phyloP scores from a whole-genome alignment of 2,329 filamentous ascomycete species.

The Rutstroemia sp. region DNA sequence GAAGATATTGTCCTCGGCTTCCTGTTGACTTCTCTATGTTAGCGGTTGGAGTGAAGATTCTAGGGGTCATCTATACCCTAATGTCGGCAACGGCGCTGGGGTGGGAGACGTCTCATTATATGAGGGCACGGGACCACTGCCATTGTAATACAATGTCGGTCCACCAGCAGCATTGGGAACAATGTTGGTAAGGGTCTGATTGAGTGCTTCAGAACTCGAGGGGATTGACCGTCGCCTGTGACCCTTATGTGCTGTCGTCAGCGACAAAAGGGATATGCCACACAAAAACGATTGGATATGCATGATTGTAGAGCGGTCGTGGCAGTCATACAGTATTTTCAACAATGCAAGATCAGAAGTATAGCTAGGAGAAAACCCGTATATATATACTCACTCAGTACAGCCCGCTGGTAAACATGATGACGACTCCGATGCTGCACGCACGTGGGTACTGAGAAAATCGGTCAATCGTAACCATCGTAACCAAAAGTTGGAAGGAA shows the following conservation, averaged over 20 bases:
- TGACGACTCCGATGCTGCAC: not conserved
- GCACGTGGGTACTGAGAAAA: not conserved
- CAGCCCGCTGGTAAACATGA: not conserved
- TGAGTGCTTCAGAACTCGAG: conserved; percentile 7
- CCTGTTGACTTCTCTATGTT: not conserved
- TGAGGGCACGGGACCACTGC: conserved; percentile 1
- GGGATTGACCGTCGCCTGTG: conserved; percentile 5
- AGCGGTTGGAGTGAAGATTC: not conserved
- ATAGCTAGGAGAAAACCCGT: not conserved
- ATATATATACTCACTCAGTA: not conserved
- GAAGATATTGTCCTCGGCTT: conserved; percentile 9
- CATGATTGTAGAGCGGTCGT: not conserved
- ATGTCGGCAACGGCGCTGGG: not conserved
- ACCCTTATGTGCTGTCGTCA: conserved; percentile 5
- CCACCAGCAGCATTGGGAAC: conserved; percentile 8
- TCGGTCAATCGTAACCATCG: not conserved
- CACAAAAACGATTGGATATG: not conserved
- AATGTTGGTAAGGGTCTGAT: conserved; percentile 5
- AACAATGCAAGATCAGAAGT: not conserved
- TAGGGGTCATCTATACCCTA: not conserved
- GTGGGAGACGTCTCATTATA: conserved; percentile 4
- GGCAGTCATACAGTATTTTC: not conserved
- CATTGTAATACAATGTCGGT: conserved; percentile 5
- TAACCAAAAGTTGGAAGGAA: not conserved
- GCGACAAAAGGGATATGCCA: not conserved